These are phyloP conservation scores for Physcia stellaris DNA, from an alignment of 495 filamentous ascomycete species.

Conservation along the genomic window DNA sequence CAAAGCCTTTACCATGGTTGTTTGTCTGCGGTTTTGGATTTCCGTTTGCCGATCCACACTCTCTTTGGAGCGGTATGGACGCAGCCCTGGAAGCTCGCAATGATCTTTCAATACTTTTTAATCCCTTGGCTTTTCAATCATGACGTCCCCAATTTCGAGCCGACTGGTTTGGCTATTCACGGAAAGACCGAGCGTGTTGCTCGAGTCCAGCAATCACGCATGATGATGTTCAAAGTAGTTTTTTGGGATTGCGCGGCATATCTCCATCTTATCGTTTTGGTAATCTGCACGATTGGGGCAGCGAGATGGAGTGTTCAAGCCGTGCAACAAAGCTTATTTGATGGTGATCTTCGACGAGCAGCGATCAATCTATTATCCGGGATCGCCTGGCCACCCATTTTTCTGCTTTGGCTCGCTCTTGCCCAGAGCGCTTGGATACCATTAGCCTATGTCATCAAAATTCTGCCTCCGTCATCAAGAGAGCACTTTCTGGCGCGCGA, in stretches of 20 bases:
- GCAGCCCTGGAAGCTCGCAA: background rate
- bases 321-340: background rate
- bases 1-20: too few relatives aligned
- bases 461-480: too few relatives aligned
- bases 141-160: background rate
- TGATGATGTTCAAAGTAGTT: background rate
- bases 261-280: background rate
- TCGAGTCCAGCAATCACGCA: background rate
- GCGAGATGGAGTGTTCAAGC: background rate
- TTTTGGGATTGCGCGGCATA: slow-evolving; percentile 1
- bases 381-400: background rate
- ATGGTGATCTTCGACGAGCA: too few relatives aligned
- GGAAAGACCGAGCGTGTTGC: too few relatives aligned
- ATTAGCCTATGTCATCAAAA: background rate
- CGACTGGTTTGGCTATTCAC: background rate
- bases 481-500: too few relatives aligned
- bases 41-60: background rate
- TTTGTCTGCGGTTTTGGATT: too few relatives aligned
- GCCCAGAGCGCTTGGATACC: background rate
- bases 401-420: background rate
- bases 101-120: background rate
- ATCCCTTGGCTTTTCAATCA: background rate
- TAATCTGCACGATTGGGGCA: background rate
- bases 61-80: background rate
- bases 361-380: background rate